Conservation (phyloP, 2,329 filamentous ascomycete genomes). For the Paraphaeosphaeria minitans region DNA sequence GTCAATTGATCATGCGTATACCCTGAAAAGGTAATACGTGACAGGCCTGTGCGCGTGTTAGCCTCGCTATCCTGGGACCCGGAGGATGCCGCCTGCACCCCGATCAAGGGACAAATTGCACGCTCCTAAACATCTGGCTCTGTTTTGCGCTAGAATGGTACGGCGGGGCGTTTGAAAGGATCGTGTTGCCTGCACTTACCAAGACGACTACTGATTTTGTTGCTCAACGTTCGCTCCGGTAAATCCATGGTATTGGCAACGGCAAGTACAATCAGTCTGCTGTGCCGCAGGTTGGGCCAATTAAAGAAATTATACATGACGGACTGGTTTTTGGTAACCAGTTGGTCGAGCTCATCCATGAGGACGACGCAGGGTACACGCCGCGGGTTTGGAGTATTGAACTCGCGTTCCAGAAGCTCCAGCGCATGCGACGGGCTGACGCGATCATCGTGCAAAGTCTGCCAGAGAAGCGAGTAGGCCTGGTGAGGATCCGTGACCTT, state of each 20-base stretch:
- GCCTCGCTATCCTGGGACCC: slow-evolving; percentile 33
- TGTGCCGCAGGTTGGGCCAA: slow-evolving; percentile 92
- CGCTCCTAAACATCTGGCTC: slow-evolving; percentile 25
- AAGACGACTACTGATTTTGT: slow-evolving; percentile 91
- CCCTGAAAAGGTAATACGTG: slow-evolving; percentile 93
- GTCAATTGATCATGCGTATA: slow-evolving; percentile 98
- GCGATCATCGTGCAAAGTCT: slow-evolving; percentile 89
- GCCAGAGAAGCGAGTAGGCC: slow-evolving; percentile 93
- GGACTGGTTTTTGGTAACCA: slow-evolving; percentile 98
- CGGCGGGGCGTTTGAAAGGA: slow-evolving; percentile 26
- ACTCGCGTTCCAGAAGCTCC: slow-evolving; percentile 88
- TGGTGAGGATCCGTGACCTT: slow-evolving; percentile 98
- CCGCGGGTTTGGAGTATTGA: slow-evolving; percentile 86
- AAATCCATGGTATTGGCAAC: slow-evolving; percentile 99
- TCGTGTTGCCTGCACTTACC: slow-evolving; percentile 39
- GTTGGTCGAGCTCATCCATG: slow-evolving; percentile 97
- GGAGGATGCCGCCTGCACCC: slow-evolving; percentile 22
- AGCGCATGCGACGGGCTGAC: slow-evolving; percentile 91
- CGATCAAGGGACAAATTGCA: slow-evolving; percentile 24
- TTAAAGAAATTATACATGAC: slow-evolving; percentile 99
- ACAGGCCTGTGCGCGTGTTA: slow-evolving; percentile 64
- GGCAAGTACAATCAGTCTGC: slow-evolving; percentile 90
- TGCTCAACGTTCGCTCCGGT: slow-evolving; percentile 92
- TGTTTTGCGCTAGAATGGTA: slow-evolving; percentile 16
- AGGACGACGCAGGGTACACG: slow-evolving; percentile 94